A percentile compares a stretch with the other conserved stretches of the same genome.
phyloP scores from a whole-genome alignment of 2,329 filamentous ascomycete species.

The Cordyceps cateniannulata region DNA sequence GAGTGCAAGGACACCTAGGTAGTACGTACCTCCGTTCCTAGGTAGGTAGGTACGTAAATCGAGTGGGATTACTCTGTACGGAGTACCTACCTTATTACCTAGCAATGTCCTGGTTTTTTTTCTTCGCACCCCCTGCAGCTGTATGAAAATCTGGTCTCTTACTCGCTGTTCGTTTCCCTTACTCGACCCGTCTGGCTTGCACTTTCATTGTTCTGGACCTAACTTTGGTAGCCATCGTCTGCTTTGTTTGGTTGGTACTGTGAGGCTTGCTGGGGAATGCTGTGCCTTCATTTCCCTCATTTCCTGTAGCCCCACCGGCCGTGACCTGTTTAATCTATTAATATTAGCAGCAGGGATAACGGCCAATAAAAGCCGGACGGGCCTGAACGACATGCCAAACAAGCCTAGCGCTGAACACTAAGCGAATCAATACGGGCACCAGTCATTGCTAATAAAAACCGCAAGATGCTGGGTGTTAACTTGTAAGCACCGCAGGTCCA shows the following conservation, averaged over 20 bases:
- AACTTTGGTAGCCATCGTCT: too few relatives aligned
- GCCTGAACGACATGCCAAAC: background rate
- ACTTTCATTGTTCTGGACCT: background rate
- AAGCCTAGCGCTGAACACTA: slow-evolving; percentile 2
- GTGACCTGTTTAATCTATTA: background rate
- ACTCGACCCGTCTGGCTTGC: background rate
- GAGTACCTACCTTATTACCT: too few relatives aligned
- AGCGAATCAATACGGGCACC: slow-evolving; percentile 5
- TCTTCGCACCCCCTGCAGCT: too few relatives aligned
- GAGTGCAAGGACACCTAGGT: too few relatives aligned
- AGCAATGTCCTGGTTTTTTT: too few relatives aligned
- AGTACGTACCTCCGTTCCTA: too few relatives aligned
- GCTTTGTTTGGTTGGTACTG: background rate
- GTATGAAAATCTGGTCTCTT: too few relatives aligned
- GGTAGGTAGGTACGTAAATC: too few relatives aligned
- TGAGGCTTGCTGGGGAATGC: background rate
- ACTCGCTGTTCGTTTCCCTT: background rate
- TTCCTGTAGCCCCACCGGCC: slow-evolving; percentile 1
- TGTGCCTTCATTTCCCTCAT: slow-evolving; percentile 7
- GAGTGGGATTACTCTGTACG: too few relatives aligned
- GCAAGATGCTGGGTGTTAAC: too few relatives aligned
- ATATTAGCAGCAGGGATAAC: slow-evolving; percentile 1
- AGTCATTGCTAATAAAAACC: background rate
- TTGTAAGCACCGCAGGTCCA: background rate
- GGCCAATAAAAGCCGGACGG: background rate